Percentiles rank a stretch among this genome's conserved stretches.
Evolutionary conservation across 495 filamentous ascomycete genomes (phyloP).

Genomic region (Penicillium taxi): DNA sequence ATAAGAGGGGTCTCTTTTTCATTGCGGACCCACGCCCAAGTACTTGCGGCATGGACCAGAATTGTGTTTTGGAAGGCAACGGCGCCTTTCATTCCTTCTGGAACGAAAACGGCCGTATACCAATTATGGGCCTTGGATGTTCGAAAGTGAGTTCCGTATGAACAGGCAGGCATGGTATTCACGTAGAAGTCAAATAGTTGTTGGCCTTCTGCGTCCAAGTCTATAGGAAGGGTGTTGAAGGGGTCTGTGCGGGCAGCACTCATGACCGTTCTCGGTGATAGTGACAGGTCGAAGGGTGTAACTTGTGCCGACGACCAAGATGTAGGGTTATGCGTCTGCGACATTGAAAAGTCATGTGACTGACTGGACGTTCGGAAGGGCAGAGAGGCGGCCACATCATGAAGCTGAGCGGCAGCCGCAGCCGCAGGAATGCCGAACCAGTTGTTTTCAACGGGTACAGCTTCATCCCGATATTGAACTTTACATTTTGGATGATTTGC

Average conservation of each 20-base stretch:
- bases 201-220: slow-evolving; percentile 24
- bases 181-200: slow-evolving; percentile 34
- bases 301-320: slow-evolving; percentile 13
- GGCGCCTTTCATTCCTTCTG: slow-evolving; percentile 32
- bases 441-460: neutral
- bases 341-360: neutral
- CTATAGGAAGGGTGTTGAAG: slow-evolving; percentile 29
- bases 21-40: slow-evolving; percentile 31
- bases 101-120: slow-evolving; percentile 32
- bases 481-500: neutral
- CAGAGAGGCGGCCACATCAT: neutral
- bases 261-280: slow-evolving; percentile 27
- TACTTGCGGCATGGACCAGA: slow-evolving; percentile 33
- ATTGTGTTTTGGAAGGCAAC: slow-evolving; percentile 34
- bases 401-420: neutral
- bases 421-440: neutral
- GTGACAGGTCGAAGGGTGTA: slow-evolving; percentile 10
- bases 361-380: slow-evolving; percentile 5
- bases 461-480: neutral
- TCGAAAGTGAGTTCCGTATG: slow-evolving; percentile 29
- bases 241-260: slow-evolving; percentile 33
- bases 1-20: slow-evolving; percentile 21
- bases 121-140: slow-evolving; percentile 33
- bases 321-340: too few species aligned
- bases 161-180: slow-evolving; percentile 33